A percentile compares a stretch with the other conserved stretches of the same genome.
These are phyloP conservation scores for Carex cristatella DNA, from an alignment of 176 grass and related monocot species.

Conservation along the genomic window DNA sequence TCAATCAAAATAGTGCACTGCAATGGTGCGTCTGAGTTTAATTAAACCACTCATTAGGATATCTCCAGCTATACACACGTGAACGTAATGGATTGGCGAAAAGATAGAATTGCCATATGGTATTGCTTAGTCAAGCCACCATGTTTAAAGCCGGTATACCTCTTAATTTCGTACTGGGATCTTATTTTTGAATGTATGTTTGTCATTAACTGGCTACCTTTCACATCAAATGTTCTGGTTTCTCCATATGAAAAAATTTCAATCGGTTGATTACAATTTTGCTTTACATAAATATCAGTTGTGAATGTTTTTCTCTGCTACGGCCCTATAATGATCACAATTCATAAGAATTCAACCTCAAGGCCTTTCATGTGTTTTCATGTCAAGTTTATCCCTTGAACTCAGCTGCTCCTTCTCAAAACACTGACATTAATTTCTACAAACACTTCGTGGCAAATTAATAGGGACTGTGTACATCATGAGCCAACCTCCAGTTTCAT, in stretches of 20 bases:
- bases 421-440: no score
- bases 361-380: neutral
- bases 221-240: neutral
- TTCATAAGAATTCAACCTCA: no score
- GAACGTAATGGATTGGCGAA: neutral
- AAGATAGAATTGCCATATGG: neutral
- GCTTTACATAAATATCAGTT: neutral
- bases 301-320: neutral
- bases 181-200: neutral
- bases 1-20: neutral
- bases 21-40: neutral
- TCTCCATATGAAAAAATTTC: neutral
- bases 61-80: neutral
- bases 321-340: neutral
- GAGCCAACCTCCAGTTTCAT: no score
- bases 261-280: no score
- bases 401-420: no score
- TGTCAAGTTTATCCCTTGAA: neutral
- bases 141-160: neutral
- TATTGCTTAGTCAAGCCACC: neutral
- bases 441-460: no score
- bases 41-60: neutral
- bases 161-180: neutral
- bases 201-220: neutral
- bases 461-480: no score